These are phyloP conservation scores for Orbilia brochopaga DNA, from an alignment of 2,329 filamentous ascomycete genomes.

Conservation along the genomic window DNA sequence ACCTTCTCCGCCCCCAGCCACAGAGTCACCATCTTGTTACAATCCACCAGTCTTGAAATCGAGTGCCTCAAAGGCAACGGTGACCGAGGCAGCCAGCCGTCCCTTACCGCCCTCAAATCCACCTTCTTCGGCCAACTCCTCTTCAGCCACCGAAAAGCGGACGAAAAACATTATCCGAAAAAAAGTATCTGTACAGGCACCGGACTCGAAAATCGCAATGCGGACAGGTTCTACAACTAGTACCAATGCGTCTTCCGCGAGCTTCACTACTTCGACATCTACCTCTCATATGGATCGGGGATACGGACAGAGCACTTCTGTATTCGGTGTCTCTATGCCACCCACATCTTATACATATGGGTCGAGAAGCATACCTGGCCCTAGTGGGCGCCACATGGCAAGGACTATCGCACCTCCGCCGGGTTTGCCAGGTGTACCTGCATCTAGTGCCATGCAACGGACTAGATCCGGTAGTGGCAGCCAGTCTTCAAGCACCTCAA, in stretches of 20 bases:
- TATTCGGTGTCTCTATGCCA: constrained; percentile 43
- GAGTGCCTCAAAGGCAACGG: constrained; percentile 29
- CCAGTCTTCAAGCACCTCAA: constrained; percentile 32
- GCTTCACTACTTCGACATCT: constrained; percentile 45
- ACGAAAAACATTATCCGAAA: constrained; percentile 40
- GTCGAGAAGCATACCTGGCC: constrained; percentile 20
- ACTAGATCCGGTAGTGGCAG: constrained; percentile 47
- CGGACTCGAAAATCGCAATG: constrained; percentile 32
- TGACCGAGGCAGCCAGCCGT: constrained; percentile 21
- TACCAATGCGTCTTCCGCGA: constrained; percentile 43
- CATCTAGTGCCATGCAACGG: constrained; percentile 29
- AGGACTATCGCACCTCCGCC: constrained; percentile 31
- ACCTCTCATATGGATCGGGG: constrained; percentile 37
- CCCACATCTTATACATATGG: constrained; percentile 46
- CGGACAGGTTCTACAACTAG: constrained; percentile 45
- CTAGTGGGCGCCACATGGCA: constrained; percentile 21
- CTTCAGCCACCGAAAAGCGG: constrained; percentile 34
- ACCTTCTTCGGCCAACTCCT: constrained; percentile 36
- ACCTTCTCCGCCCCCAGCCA: constrained; percentile 32
- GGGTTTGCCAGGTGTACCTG: constrained; percentile 23
- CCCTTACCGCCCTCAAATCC: constrained; percentile 24
- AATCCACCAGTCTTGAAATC: constrained; percentile 19
- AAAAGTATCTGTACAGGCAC: constrained; percentile 15
- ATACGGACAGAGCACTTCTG: constrained; percentile 21
- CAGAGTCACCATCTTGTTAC: constrained; percentile 23